These are phyloP conservation scores for Cryptomeria japonica DNA, from an alignment of 75 land plant genomes.

Conservation along the genomic window DNA sequence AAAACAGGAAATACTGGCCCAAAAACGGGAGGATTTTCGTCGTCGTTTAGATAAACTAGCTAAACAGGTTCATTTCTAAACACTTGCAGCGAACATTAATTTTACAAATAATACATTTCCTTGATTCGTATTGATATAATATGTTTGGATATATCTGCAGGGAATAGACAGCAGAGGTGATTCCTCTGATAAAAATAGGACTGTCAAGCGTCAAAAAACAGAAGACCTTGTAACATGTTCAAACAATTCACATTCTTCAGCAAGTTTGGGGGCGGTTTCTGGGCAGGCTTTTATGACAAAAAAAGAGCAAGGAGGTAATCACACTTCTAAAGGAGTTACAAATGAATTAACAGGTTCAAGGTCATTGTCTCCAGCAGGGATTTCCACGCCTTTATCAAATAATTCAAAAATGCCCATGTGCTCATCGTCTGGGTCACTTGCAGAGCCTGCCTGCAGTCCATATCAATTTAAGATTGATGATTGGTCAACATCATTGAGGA, in stretches of 20 bases:
- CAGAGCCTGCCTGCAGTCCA: slow-evolving; percentile 20
- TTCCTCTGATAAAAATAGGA: not conserved
- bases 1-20: slow-evolving; percentile 88
- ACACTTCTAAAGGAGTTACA: slow-evolving; percentile 23
- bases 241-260: slow-evolving; percentile 2
- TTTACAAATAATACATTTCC: not conserved
- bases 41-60: slow-evolving; percentile 66
- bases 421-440: slow-evolving; percentile 16
- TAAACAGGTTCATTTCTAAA: slow-evolving; percentile 62
- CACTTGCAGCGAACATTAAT: not conserved
- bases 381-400: slow-evolving; percentile 30
- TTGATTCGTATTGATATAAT: not conserved
- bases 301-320: slow-evolving; percentile 18
- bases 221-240: slow-evolving; percentile 16
- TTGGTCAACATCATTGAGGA: slow-evolving; percentile 70
- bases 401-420: slow-evolving; percentile 22
- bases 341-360: slow-evolving; percentile 8
- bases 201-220: slow-evolving; percentile 40
- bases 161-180: slow-evolving; percentile 10
- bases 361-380: slow-evolving; percentile 11
- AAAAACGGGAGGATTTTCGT: slow-evolving; percentile 83
- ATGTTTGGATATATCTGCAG: slow-evolving; percentile 3
- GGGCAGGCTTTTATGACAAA: not conserved
- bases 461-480: slow-evolving; percentile 78
- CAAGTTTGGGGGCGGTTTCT: slow-evolving; percentile 11